phyloP scores from a whole-genome alignment of 805 yeast species.

The Zygosaccharomyces kombuchaensis region DNA sequence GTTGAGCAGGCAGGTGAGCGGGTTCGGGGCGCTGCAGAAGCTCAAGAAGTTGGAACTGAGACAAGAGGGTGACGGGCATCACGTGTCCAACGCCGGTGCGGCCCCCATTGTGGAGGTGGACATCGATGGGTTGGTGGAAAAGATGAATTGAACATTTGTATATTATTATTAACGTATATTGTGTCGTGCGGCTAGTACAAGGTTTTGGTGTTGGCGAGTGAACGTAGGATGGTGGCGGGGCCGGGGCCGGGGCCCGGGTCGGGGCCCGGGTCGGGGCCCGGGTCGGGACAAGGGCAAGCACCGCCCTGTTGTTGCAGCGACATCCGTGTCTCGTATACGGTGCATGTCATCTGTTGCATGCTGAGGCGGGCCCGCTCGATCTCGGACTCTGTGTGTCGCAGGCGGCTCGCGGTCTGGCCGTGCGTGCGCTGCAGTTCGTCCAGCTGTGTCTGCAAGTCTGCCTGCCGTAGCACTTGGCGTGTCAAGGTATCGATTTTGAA shows the following conservation, averaged over 20 bases:
- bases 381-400: background rate
- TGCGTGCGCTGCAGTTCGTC: background rate
- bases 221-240: background rate
- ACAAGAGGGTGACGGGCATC: conserved; percentile 41
- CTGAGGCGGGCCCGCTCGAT: too few species aligned
- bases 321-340: background rate
- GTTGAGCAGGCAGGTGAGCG: conserved; percentile 63
- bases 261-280: too few species aligned
- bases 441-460: background rate
- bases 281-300: too few species aligned
- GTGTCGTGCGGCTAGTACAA: background rate
- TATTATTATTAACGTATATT: background rate
- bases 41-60: conserved; percentile 58
- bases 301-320: background rate
- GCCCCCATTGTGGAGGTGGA: conserved; percentile 68
- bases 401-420: background rate
- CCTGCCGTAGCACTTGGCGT: background rate
- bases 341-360: too few species aligned
- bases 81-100: conserved; percentile 52
- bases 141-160: conserved; percentile 46
- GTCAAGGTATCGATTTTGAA: conserved; percentile 3
- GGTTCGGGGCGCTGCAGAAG: conserved; percentile 70
- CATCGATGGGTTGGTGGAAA: conserved; percentile 62
- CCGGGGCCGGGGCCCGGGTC: too few species aligned
- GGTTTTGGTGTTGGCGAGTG: conserved; percentile 1